Conservation (phyloP, 495 filamentous ascomycete species). For the Glonium stellatum region DNA sequence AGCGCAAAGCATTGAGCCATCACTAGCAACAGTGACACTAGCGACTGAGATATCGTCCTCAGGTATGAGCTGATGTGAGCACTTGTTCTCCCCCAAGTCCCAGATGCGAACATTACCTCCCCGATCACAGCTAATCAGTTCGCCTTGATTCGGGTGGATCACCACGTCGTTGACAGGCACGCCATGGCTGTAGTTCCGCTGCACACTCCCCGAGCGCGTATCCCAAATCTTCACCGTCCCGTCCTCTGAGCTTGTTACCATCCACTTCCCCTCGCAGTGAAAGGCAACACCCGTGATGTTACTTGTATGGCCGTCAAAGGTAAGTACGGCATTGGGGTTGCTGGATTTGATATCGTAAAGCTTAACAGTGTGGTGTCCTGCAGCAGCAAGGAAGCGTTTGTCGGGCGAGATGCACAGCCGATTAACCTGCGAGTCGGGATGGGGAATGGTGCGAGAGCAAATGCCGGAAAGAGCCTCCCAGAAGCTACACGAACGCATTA, state of each 20-base stretch:
- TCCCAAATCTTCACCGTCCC: constrained; percentile 99
- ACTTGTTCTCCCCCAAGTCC: constrained; percentile 95
- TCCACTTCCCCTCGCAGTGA: constrained; percentile 98
- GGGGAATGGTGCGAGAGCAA: constrained; percentile 94
- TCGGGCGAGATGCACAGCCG: constrained; percentile 97
- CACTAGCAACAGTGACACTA: constrained; percentile 91
- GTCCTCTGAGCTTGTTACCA: constrained; percentile 98
- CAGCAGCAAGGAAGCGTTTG: constrained; percentile 90
- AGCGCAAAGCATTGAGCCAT: constrained; percentile 89
- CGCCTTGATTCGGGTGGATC: constrained; percentile 96
- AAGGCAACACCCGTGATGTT: constrained; percentile 96
- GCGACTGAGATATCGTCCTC: constrained; percentile 90
- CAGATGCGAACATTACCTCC: constrained; percentile 89
- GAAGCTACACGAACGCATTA: constrained; percentile 51
- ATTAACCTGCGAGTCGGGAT: constrained; percentile 96
- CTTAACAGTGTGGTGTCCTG: constrained; percentile 90
- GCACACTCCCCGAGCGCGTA: constrained; percentile 76
- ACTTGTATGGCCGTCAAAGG: constrained; percentile 89
- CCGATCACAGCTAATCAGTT: constrained; percentile 92
- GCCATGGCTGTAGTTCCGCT: constrained; percentile 86
- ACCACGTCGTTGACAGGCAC: constrained; percentile 90
- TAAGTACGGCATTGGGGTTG: constrained; percentile 83
- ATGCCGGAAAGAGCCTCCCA: constrained; percentile 98
- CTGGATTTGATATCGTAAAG: constrained; percentile 96
- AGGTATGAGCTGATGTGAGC: constrained; percentile 90